Evolutionary conservation across 1,139 yeast genomes (phyloP), one percentile per base, ranked within the genome.

Genomic region (Keqinozyma sinolaborantium): DNA sequence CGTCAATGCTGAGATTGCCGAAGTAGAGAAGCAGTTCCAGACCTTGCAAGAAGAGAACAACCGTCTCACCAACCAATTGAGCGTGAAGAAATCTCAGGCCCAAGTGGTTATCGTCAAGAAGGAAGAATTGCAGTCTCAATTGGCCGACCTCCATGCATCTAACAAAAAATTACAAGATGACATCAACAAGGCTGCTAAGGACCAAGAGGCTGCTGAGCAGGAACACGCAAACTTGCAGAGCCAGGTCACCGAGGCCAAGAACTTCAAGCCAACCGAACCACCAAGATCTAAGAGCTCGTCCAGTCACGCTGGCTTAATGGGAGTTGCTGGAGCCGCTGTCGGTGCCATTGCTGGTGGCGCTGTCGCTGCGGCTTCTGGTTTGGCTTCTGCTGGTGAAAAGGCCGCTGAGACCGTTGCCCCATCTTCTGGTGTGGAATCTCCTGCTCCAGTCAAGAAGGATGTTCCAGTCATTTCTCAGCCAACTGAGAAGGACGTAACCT

Each of bases 71-170:
- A 83, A 84, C 34, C 66, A 83, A 47, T 68, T 73, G 14, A 71
- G 82, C 24, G 86, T 86, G 16, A 75, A 77, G 45, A 70, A 77
- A 33, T 80, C 83, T 23, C 95, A 87, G 53, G 70, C 79, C 33
- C 80, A 76, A 29, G 77, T 82, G 4, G 68, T 73, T 23, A 66
- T 79, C 38, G 65, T 76, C 14, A 83, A 82, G 48, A 69, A 77
- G 27, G 74, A 69, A 39, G 73, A 67, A 30, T 52, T 66, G 33
- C 59, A 57, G 42, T 40, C 42, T 18, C 47, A 56, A 33, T 42
- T 66, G 10, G 35, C 46, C 3, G 70, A 64, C 26, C 40, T 56
- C 21, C 59, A 58, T 32, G 45, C 45, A 2, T 30, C 47, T 4
- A 56, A 60, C 34, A 42, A 38, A 19, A 39, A 47, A 21, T 41